phyloP scores from a whole-genome alignment of 495 filamentous ascomycete species.

The Podospora australis region DNA sequence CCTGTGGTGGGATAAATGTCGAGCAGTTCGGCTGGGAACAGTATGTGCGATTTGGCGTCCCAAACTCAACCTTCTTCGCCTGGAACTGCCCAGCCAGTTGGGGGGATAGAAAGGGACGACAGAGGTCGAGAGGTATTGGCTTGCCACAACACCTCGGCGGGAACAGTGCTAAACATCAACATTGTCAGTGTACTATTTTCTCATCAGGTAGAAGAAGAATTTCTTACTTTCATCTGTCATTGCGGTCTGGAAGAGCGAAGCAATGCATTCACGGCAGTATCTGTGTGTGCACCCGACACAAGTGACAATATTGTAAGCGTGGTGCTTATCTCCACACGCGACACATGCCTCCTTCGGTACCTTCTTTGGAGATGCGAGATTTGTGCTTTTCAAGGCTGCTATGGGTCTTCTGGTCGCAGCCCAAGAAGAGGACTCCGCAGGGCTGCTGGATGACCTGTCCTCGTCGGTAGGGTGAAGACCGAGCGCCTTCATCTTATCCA shows the following conservation, averaged over 20 bases:
- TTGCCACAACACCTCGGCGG: conserved; percentile 48
- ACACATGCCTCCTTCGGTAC: conserved; percentile 6
- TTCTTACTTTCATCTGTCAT: conserved; percentile 44
- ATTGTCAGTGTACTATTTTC: no score
- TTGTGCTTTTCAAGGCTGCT: neutral
- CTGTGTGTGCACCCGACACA: conserved; percentile 31
- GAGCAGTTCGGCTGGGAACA: conserved; percentile 40
- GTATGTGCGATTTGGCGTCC: conserved; percentile 42
- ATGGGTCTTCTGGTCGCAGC: conserved; percentile 4
- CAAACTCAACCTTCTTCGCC: conserved; percentile 39
- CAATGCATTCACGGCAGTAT: conserved; percentile 44
- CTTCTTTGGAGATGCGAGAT: no score
- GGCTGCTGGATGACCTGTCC: neutral
- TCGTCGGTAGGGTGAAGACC: no score
- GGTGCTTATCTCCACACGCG: conserved; percentile 11
- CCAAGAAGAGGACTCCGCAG: conserved; percentile 13
- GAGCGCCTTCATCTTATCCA: neutral
- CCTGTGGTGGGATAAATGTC: conserved; percentile 33
- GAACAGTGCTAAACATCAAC: no score
- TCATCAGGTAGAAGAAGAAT: no score
- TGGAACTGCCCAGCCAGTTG: conserved; percentile 27
- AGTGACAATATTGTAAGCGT: conserved; percentile 6
- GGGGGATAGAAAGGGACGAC: conserved; percentile 23
- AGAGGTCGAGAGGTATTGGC: conserved; percentile 29
- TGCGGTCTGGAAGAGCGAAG: conserved; percentile 31